Evolutionary conservation across 305 asterid genomes (phyloP), one percentile per base, ranked within the genome.

Genomic region (Stenogyne calaminthoides): DNA sequence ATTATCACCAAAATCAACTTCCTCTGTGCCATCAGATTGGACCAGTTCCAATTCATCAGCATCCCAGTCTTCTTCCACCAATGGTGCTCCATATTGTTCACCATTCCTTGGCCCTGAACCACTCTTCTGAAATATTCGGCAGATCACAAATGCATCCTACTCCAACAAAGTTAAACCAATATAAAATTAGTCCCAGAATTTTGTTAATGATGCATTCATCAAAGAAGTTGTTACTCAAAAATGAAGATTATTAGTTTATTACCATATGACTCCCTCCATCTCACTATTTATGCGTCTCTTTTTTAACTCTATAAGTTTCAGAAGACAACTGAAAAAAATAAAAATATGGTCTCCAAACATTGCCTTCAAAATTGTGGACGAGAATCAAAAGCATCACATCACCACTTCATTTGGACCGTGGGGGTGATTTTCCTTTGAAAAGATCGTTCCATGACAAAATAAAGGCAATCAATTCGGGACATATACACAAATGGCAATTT

Each of bases 51-150:
- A 71, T 57, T 84, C 97, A 71, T 88, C 86, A 3, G 76, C 40
- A 36, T 88, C 98, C 99, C 99, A 94, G 20, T 94, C 99, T 84
- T 94, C 97, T 77, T 92, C 99, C 16, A 94, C 69, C 47, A 91
- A 86, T 19, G 98, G 99, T 49, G 99, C 99, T 15, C 98, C 98
- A 72, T 94, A 92, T 69, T 86, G 89, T 76, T 91, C 98, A 32
- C 98, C 99, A 78, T 91, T 92, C 86, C 88, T 89, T 8, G 99
- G 96, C 56, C 99, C 99, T 0, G 95, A 70, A 73, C 99, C 99
- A 84, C 99, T 92, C 83, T 95, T 95, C 80, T 92, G 97, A 79
- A 90, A 95, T 72, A 95, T 79, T 81, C 99, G 84, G 77, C 99
- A 95, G 29, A 95, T 75, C 69, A 95, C 99, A 55, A 83, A 85